phyloP scores from a whole-genome alignment of 2,329 filamentous ascomycete species.

The Bipolaris cookei region DNA sequence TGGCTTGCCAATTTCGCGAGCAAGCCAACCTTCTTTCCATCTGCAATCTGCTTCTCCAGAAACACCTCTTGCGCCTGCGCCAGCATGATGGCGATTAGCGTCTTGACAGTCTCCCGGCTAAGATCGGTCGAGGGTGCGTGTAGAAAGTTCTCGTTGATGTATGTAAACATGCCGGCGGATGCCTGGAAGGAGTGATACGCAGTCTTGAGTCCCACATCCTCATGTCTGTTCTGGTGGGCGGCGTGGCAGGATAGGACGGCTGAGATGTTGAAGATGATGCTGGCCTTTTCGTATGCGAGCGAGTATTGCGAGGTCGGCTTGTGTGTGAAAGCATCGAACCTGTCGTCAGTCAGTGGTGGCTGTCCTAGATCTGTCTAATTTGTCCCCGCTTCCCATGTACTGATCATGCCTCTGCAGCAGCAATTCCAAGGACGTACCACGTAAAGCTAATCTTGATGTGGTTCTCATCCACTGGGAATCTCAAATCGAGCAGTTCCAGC shows the following conservation, averaged over 20 bases:
- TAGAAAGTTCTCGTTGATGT: constrained; percentile 99
- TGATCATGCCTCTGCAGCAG: not conserved
- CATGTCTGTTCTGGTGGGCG: constrained; percentile 86
- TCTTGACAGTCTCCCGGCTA: constrained; percentile 94
- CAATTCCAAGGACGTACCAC: constrained; percentile 66
- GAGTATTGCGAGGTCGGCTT: constrained; percentile 98
- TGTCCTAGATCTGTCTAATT: not conserved
- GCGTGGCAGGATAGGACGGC: constrained; percentile 96
- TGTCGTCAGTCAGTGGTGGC: constrained; percentile 51
- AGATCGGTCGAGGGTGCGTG: constrained; percentile 96
- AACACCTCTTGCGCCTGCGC: constrained; percentile 98
- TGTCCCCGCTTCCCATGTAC: not conserved
- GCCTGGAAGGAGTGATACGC: constrained; percentile 99
- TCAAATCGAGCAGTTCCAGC: constrained; percentile 88
- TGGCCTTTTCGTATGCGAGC: constrained; percentile 96
- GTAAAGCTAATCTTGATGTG: constrained; percentile 99
- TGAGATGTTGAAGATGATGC: constrained; percentile 99
- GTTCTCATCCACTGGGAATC: constrained; percentile 97
- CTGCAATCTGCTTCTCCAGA: constrained; percentile 90
- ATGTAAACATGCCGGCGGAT: constrained; percentile 98
- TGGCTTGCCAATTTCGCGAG: constrained; percentile 93
- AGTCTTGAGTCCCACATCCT: constrained; percentile 92
- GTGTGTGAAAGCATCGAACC: constrained; percentile 99
- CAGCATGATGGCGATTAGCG: constrained; percentile 88
- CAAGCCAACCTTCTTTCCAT: constrained; percentile 90